Percentiles rank a stretch among this genome's conserved stretches.
Evolutionary conservation across 306 rosid genomes (phyloP).

Genomic region (Abrus pulchellus): DNA sequence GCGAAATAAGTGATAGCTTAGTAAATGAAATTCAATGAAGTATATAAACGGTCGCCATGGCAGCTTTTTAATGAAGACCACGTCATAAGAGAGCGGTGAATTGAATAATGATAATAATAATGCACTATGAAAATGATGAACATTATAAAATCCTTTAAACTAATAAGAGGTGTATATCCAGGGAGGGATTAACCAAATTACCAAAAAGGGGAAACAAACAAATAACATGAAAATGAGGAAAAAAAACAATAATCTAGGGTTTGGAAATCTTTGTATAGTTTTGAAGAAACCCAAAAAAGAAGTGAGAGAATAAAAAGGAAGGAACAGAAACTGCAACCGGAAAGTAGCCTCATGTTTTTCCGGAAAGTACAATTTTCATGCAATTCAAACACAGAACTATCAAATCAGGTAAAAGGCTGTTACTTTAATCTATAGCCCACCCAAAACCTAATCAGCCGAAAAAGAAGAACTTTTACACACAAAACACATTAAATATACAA

Average conservation of each 20-base stretch:
- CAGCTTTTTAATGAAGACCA: neutral
- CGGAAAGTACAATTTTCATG: slow-evolving; percentile 62
- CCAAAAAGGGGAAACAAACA: slow-evolving; percentile 29
- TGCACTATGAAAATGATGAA: neutral
- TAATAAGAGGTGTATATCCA: slow-evolving; percentile 23
- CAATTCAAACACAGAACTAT: slow-evolving; percentile 57
- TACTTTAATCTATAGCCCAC: slow-evolving; percentile 47
- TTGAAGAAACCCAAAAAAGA: slow-evolving; percentile 34
- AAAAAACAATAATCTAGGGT: slow-evolving; percentile 47
- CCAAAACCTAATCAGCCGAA: slow-evolving; percentile 46
- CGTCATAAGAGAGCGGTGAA: slow-evolving; percentile 15
- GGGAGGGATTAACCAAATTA: slow-evolving; percentile 16
- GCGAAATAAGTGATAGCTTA: neutral
- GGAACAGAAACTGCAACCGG: slow-evolving; percentile 55
- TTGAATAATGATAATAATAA: neutral
- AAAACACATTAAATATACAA: neutral
- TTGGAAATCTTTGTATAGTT: slow-evolving; percentile 28
- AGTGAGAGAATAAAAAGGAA: slow-evolving; percentile 49
- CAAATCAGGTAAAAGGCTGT: slow-evolving; percentile 63
- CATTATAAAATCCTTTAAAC: slow-evolving; percentile 10
- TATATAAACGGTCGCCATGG: neutral
- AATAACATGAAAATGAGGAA: slow-evolving; percentile 17
- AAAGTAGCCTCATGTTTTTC: slow-evolving; percentile 63
- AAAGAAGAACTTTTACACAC: slow-evolving; percentile 26
- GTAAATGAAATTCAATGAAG: neutral